Base-by-base conservation (phyloP, 1,284 basidiomycete genomes). In the Caloboletus firmus region DNA sequence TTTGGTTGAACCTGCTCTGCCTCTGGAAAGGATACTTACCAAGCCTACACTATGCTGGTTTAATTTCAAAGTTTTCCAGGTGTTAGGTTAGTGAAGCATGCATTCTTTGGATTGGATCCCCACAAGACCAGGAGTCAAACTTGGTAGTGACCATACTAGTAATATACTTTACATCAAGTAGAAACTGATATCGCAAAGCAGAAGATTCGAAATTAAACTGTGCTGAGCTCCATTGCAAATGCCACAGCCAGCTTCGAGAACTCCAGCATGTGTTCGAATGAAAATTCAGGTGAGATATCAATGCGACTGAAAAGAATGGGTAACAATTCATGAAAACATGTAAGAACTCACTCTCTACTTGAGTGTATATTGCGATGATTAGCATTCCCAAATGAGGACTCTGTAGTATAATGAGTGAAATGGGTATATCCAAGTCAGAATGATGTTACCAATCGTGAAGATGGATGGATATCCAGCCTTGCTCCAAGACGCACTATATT, bases 171-270 rank as follows among this genome's bases (percentile, higher is more conserved):
- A 60, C 57, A 47, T 28, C 2, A 18, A 3, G 10, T 34, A 40
- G 18, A 20, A n/a, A 5, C 12, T 4, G 7, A 24, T 41, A 49
- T 15, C 17, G 5, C n/a, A 12, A 10, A 39, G 31, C 18, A 35
- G 10, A 10, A 31, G 10, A 6, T 34, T 13, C 13, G 37, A 32
- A 6, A 26, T 43, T 34, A 65, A 15, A 67, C 79, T 35, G 80
- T 81, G 47, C 82, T 83, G 40, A 95, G 79, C 73, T 91, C 95
- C 59, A 95, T 81, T 7, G 86, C 89, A 64, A 91, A 93, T 1
- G 88, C 91, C 17, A 91, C 84, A 13, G 89, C 90, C 44, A 96
- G 79, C 78, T 96, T 96, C 57, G 91, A 91, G 74, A 96, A 96
- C 67, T 93, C 83, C 31, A 91, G 70, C 85, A 91, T 89, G 66